Conservation (phyloP, 306 rosid genomes). For the Glycine latifolia region DNA sequence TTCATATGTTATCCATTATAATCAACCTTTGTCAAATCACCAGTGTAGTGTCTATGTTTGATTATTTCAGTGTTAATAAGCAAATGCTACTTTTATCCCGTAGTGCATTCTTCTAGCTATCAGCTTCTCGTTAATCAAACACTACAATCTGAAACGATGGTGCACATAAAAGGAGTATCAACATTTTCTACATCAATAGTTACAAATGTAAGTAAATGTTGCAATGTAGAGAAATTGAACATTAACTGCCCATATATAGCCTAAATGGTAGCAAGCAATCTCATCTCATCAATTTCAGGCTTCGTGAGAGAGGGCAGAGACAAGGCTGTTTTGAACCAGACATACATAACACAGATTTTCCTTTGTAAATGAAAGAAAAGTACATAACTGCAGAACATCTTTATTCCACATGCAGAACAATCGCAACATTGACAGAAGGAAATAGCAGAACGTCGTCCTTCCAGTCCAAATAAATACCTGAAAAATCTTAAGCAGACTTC, state of each 20-base stretch:
- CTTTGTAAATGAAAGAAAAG: neutral
- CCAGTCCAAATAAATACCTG: neutral
- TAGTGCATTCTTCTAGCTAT: neutral
- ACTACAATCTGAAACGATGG: neutral
- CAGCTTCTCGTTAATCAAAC: neutral
- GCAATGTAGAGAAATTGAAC: constrained; percentile 10
- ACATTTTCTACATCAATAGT: neutral
- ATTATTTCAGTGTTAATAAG: neutral
- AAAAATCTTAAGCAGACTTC: constrained; percentile 63
- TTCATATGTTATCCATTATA: too few relatives aligned
- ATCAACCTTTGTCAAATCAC: too few relatives aligned
- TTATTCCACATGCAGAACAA: constrained; percentile 26
- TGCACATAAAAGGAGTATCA: constrained; percentile 12
- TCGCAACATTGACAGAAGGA: constrained; percentile 25
- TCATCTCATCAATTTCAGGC: neutral
- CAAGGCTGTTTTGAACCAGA: neutral
- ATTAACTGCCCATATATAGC: neutral
- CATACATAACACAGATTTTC: constrained; percentile 20
- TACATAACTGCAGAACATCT: constrained; percentile 25
- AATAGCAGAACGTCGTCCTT: constrained; percentile 28
- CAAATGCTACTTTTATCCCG: neutral
- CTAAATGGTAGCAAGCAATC: neutral
- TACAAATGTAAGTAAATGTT: neutral
- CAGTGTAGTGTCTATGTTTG: neutral
- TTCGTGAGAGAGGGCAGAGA: neutral